Percentiles rank a stretch among this genome's conserved stretches.
phyloP scores from a whole-genome alignment of 179 eudicot genomes.

The Beta corolliflora region DNA sequence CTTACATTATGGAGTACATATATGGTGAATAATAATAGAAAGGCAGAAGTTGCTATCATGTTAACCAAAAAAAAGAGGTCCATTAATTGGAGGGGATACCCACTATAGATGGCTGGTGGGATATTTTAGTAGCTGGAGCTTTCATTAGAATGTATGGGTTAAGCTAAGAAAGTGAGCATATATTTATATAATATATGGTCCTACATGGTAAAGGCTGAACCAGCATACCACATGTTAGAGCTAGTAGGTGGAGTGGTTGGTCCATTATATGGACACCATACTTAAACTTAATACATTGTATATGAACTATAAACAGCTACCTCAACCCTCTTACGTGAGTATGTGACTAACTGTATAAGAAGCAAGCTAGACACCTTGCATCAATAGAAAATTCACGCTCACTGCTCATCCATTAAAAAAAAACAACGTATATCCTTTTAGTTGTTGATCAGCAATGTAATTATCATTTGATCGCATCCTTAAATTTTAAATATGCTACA shows the following conservation, averaged over 20 bases:
- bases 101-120: conserved; percentile 28
- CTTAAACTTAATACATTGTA: conserved; percentile 25
- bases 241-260: conserved; percentile 34
- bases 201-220: conserved; percentile 45
- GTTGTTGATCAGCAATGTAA: no score
- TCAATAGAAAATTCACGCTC: no score
- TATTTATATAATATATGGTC: conserved; percentile 27
- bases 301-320: conserved; percentile 20
- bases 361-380: no score
- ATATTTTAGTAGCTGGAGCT: conserved; percentile 16
- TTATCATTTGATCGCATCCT: no score
- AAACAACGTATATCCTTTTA: no score
- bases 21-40: conserved; percentile 20
- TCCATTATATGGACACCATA: conserved; percentile 22
- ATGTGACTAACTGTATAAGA: no score
- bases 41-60: conserved; percentile 13
- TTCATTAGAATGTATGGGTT: conserved; percentile 22
- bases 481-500: no score
- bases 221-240: conserved; percentile 53
- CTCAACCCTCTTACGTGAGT: background rate
- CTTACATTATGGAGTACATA: no score
- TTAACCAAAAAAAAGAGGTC: conserved; percentile 14
- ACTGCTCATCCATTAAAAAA: no score
- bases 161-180: conserved; percentile 11
- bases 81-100: conserved; percentile 9